These are phyloP conservation scores for Cryptococcus depauperatus DNA, from an alignment of 1,284 basidiomycete genomes.

Conservation along the genomic window DNA sequence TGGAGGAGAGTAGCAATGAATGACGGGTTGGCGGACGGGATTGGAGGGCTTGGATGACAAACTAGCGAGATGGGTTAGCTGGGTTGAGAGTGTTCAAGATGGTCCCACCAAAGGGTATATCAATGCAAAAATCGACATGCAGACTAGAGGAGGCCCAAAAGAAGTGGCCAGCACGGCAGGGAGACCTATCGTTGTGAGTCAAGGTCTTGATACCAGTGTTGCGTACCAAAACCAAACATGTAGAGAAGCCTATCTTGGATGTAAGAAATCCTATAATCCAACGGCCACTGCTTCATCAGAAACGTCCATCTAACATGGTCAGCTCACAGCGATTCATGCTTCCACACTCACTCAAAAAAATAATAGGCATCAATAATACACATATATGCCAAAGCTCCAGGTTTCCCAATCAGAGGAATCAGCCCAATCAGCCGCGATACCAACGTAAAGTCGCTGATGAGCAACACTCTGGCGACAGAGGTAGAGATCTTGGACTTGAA, in stretches of 20 bases:
- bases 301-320: slow-evolving; percentile 33
- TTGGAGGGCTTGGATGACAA: slow-evolving; percentile 43
- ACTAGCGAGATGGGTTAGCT: slow-evolving; percentile 15
- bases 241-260: slow-evolving; percentile 36
- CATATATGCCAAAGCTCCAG: slow-evolving; percentile 33
- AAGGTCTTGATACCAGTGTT: too few relatives aligned
- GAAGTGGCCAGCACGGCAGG: slow-evolving; percentile 37
- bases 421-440: slow-evolving; percentile 33
- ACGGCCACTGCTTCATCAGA: slow-evolving; percentile 31
- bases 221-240: slow-evolving; percentile 45
- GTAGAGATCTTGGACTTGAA: slow-evolving; percentile 21
- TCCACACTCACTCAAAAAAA: slow-evolving; percentile 41
- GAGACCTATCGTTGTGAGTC: slow-evolving; percentile 21
- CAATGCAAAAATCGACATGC: slow-evolving; percentile 43
- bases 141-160: slow-evolving; percentile 41
- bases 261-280: slow-evolving; percentile 32
- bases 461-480: slow-evolving; percentile 30
- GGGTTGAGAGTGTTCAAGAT: neutral
- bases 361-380: slow-evolving; percentile 43
- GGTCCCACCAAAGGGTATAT: slow-evolving; percentile 42
- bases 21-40: slow-evolving; percentile 27
- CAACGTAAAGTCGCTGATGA: slow-evolving; percentile 44
- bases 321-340: neutral
- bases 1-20: slow-evolving; percentile 19
- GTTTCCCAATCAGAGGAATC: slow-evolving; percentile 36